Base-by-base conservation (phyloP, 768 basidiomycete species). In the Lactarius sp. region DNA sequence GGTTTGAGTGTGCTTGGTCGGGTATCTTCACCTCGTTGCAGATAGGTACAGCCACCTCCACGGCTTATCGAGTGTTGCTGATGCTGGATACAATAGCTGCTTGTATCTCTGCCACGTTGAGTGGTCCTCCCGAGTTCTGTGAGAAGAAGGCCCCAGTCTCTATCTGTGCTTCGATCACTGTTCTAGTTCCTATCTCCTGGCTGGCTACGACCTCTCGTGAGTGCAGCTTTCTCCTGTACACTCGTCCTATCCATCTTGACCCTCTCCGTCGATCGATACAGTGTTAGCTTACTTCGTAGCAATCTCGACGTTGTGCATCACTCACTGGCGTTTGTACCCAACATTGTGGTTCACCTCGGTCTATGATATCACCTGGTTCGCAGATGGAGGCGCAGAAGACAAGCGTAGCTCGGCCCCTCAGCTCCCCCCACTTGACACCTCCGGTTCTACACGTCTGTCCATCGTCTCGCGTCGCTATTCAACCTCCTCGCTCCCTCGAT, bases 361-460 rank as follows among this genome's bases (percentile, higher is more conserved):
- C 39, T 80, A 81, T 64, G 70, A 75, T 14, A 75, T 87, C 20
- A 78, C 79, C 16, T 90, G 88, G 88, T 90, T 86, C 70, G 47
- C 70, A 61, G 62, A 58, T 3, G 57, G 44, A 6, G 42, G 51
- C 31, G 51, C 16, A 14, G 34, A n/a, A 34, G 57, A 27, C 54
- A 66, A 34, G n/a, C 46, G 59, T 5, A 33, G 14, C 54, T 36
- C 52, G 9, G 54, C 2, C 52, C 59, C 69, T 44, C 62, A 67
- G 49, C 39, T 68, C 1, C 66, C 49, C 27, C 67, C 69, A 39
- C 52, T 69, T 55, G n/a, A 58, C 56, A 3, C 60, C 65, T 22
- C 64, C 66, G 22, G 59, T 50, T 4, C 41, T 37, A 36, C 41
- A 5, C 59, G 62, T 36, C 47, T 66, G n/a, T 66, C 65, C 46